Evolutionary conservation across 2,329 filamentous ascomycete genomes (phyloP), one percentile per base, ranked within the genome.

Genomic region (Paracamarosporium sp.): DNA sequence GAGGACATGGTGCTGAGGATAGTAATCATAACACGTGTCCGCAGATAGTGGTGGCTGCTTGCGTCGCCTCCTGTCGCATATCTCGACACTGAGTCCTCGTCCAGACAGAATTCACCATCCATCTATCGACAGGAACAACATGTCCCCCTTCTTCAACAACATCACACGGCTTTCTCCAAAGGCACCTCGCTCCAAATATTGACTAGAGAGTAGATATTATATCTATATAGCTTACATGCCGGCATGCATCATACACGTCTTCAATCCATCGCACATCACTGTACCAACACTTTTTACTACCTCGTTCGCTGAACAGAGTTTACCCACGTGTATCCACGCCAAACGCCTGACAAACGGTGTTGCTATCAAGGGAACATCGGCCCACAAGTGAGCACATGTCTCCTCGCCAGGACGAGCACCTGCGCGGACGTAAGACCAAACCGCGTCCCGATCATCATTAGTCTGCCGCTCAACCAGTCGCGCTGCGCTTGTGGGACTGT

Each of bases 391-490:
- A 76, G 65, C n/a, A 75, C 67, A 43, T 75, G 74, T 40, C 71
- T 57, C 27, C 71, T 62, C 2, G 75, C 75, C 20, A 77, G 58
- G 0, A 74, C 69, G 15, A 77, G 54, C 3, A 77, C 68, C 53
- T 77, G 75, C 1, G 71, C 72, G 51, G 65, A 69, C 41, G 62
- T 73, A 15, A 78, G 62, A 3, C 76, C 76, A 58, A 76, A 79
- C 57, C 65, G 67, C 0, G 59, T 70, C 0, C 76, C 76, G 22
- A 79, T 77, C 28, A 70, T 61, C 12, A 65, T 67, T n/a, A 79
- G 61, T 15, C 75, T 67, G 15, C 72, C 71, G 1, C 66, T 62
- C 2, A 79, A 56, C 77, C 77, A 79, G 31, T 73, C 66, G 17
- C 71, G 67, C 53, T 79, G 77, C 6, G 59, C 60, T 47, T 73